Percentiles rank a stretch among this genome's conserved stretches.
phyloP scores from a whole-genome alignment of 2,329 filamentous ascomycete genomes.

The Corynespora cassiicola region DNA sequence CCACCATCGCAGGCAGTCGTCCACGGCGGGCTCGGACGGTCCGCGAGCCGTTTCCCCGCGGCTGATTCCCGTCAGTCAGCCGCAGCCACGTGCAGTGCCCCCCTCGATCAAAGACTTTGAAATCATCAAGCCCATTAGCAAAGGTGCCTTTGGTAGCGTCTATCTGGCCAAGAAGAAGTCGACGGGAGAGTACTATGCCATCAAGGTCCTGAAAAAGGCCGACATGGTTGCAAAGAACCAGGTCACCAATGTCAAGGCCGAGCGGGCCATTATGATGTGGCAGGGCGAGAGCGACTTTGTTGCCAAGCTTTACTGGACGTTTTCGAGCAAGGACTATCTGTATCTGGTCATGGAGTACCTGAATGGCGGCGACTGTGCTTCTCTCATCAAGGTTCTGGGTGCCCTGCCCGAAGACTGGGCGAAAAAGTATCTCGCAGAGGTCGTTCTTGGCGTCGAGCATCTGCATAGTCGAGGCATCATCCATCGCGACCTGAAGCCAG shows the following conservation, averaged over 20 bases:
- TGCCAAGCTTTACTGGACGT: constrained; percentile 99
- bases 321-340: constrained; percentile 98
- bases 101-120: constrained; percentile 99
- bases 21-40: constrained; percentile 77
- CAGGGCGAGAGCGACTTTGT: constrained; percentile 99
- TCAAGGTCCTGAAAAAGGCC: constrained; percentile 98
- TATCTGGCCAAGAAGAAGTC: constrained; percentile 99
- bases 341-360: constrained; percentile 99
- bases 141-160: constrained; percentile 96
- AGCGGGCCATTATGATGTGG: constrained; percentile 99
- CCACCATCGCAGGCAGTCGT: constrained; percentile 90
- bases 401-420: constrained; percentile 96
- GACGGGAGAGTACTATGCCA: constrained; percentile 97
- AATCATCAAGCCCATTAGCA: constrained; percentile 99
- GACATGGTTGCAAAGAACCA: constrained; percentile 99
- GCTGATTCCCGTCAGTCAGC: constrained; percentile 76
- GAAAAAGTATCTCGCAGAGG: constrained; percentile 95
- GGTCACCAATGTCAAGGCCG: constrained; percentile 98
- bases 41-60: constrained; percentile 80
- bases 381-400: constrained; percentile 91
- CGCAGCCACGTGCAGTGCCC: constrained; percentile 85
- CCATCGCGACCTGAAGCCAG: constrained; percentile 94
- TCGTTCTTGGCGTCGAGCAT: constrained; percentile 96
- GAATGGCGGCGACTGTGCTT: constrained; percentile 96
- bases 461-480: constrained; percentile 94